These are phyloP conservation scores for Penicillium alfredii DNA, from an alignment of 495 filamentous ascomycete species.

Conservation along the genomic window DNA sequence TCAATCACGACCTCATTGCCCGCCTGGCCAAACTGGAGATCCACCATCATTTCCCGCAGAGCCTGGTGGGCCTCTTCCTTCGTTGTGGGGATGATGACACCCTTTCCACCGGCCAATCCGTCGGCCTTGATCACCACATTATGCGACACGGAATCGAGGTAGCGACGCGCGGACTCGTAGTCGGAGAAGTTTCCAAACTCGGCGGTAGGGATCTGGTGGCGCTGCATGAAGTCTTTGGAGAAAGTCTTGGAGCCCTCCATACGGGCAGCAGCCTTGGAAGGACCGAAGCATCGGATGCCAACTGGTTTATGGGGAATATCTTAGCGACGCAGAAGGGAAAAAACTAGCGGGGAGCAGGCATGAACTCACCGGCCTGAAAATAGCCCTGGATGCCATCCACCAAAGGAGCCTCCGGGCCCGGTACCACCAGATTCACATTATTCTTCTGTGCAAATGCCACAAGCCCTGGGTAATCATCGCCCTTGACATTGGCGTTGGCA, in stretches of 20 bases:
- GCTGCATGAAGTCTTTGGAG: slow-evolving; percentile 97
- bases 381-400: slow-evolving; percentile 83
- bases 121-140: slow-evolving; percentile 84
- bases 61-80: slow-evolving; percentile 78
- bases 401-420: slow-evolving; percentile 89
- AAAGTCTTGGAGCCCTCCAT: slow-evolving; percentile 97
- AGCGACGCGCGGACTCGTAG: slow-evolving; percentile 68
- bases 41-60: slow-evolving; percentile 83
- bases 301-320: slow-evolving; percentile 31
- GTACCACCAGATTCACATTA: slow-evolving; percentile 76
- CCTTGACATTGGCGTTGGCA: slow-evolving; percentile 63
- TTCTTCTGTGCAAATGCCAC: slow-evolving; percentile 68
- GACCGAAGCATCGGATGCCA: slow-evolving; percentile 80
- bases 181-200: slow-evolving; percentile 80
- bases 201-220: slow-evolving; percentile 84
- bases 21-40: slow-evolving; percentile 79
- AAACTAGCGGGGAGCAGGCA: background rate
- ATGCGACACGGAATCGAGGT: slow-evolving; percentile 69
- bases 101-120: slow-evolving; percentile 85
- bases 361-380: slow-evolving; percentile 56
- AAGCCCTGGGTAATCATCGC: slow-evolving; percentile 71
- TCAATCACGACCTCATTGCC: slow-evolving; percentile 95
- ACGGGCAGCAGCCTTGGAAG: slow-evolving; percentile 73
- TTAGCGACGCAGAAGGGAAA: slow-evolving; percentile 11
- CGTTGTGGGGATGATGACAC: slow-evolving; percentile 75